Percentiles rank a stretch among this genome's conserved stretches.
phyloP scores from a whole-genome alignment of 192 early-diverging fungal species.

The Cladochytrium replicatum region DNA sequence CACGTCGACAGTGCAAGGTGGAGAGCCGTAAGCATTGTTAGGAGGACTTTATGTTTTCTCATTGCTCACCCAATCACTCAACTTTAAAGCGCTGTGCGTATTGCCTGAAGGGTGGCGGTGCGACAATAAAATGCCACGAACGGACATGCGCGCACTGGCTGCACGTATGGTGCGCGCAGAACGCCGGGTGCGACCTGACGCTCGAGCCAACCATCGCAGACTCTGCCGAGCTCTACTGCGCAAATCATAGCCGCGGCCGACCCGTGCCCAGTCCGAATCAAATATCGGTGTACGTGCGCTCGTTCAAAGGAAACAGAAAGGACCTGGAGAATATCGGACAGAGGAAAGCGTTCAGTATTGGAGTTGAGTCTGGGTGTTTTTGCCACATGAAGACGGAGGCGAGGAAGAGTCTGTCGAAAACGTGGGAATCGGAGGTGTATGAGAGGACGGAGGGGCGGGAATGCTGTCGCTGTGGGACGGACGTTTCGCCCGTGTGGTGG shows the following conservation, averaged over 20 bases:
- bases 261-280: no score
- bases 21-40: constrained; percentile 7
- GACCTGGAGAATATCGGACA: no score
- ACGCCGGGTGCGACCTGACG: constrained; percentile 17
- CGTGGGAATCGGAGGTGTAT: no score
- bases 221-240: not conserved
- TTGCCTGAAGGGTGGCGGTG: constrained; percentile 18
- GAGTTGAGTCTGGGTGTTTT: no score
- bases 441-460: no score
- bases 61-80: not conserved
- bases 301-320: no score
- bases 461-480: constrained; percentile 6
- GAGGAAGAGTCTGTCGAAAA: no score
- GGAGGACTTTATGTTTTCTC: not conserved
- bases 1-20: constrained; percentile 25
- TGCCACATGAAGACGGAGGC: no score
- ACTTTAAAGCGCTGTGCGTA: constrained; percentile 16
- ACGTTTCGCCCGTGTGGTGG: constrained; percentile 13
- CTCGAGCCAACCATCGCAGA: constrained; percentile 3
- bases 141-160: constrained; percentile 12
- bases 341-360: no score
- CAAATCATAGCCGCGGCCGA: no score
- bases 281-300: no score
- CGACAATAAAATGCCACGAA: constrained; percentile 25
- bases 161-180: constrained; percentile 18